Evolutionary conservation across 495 filamentous ascomycete species (phyloP).

Genomic region (Podospora australis): DNA sequence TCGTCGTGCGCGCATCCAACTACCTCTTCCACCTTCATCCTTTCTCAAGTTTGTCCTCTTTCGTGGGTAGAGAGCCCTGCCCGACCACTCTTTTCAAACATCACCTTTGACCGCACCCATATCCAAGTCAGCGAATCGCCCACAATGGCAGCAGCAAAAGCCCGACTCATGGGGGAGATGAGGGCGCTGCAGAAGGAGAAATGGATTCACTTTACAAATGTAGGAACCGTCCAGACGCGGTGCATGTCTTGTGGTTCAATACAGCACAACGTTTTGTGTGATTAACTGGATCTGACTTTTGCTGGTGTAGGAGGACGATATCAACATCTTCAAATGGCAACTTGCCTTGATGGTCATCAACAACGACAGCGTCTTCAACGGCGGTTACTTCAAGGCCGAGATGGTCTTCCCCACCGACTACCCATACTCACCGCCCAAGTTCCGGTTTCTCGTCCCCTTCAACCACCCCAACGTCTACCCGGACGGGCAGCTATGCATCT

Average conservation of each 20-base stretch:
- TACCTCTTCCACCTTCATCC: too few relatives aligned
- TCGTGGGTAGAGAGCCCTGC: too few relatives aligned
- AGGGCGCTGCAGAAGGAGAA: constrained; percentile 76
- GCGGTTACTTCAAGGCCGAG: constrained; percentile 82
- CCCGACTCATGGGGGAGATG: constrained; percentile 85
- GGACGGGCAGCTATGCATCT: constrained; percentile 90
- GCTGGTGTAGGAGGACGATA: constrained; percentile 51
- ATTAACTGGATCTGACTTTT: constrained; percentile 1
- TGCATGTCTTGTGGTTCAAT: neutral
- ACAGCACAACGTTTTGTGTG: neutral
- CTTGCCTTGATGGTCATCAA: constrained; percentile 89
- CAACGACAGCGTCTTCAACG: constrained; percentile 81
- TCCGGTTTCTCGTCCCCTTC: constrained; percentile 71
- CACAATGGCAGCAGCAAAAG: constrained; percentile 51
- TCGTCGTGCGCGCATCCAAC: too few relatives aligned
- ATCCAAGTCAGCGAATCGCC: neutral
- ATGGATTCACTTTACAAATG: constrained; percentile 77
- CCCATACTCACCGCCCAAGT: constrained; percentile 86
- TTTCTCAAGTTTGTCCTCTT: too few relatives aligned
- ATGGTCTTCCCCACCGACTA: constrained; percentile 89
- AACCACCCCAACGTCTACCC: constrained; percentile 92
- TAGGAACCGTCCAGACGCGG: constrained; percentile 6
- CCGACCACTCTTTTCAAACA: too few relatives aligned
- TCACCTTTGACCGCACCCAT: too few relatives aligned
- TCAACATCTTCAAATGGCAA: constrained; percentile 78